Evolutionary conservation across 495 filamentous ascomycete genomes (phyloP).

Genomic region (Trichoderma reesei): DNA sequence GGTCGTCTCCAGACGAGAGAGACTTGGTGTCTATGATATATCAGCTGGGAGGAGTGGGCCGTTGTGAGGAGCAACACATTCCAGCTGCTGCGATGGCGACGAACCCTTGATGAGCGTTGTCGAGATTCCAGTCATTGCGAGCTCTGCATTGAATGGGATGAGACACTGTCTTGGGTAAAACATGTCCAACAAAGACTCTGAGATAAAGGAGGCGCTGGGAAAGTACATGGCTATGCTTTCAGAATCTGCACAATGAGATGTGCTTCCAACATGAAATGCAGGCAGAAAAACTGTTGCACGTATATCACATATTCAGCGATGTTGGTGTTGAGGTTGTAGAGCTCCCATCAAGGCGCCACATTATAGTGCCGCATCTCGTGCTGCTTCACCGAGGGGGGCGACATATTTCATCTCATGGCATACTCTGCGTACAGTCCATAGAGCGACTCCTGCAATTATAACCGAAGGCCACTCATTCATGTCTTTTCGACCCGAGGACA

Average conservation of each 20-base stretch:
- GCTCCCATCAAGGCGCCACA: no score
- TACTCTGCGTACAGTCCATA: no score
- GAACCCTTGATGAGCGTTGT: neutral
- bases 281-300: neutral
- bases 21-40: neutral
- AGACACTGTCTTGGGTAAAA: neutral
- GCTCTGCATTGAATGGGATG: neutral
- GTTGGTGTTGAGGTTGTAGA: no score
- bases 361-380: no score
- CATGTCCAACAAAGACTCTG: neutral
- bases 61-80: constrained; percentile 7
- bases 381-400: no score
- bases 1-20: neutral
- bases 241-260: neutral
- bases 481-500: no score
- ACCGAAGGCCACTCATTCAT: no score
- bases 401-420: no score
- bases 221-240: neutral
- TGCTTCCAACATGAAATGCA: neutral
- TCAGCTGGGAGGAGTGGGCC: neutral
- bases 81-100: constrained; percentile 5
- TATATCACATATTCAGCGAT: no score
- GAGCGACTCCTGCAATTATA: no score
- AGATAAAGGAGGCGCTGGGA: neutral
- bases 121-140: neutral